These are phyloP conservation scores for Beauveria pseudobassiana DNA, from an alignment of 2,329 filamentous ascomycete species.

Conservation along the genomic window DNA sequence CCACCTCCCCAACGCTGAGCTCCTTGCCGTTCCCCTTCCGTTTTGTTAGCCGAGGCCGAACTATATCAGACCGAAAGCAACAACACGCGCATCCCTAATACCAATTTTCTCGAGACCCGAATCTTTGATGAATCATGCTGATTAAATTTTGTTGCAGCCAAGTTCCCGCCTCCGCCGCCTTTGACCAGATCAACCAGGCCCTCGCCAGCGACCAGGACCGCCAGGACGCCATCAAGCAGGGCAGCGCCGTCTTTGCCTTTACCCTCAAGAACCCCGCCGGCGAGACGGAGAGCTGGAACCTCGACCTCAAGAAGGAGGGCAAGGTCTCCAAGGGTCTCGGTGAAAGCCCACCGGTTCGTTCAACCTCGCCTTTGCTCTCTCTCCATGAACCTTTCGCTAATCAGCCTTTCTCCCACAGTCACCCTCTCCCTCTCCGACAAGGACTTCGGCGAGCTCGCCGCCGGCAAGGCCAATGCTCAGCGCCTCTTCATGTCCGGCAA, in stretches of 20 bases:
- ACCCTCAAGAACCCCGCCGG: conserved; percentile 81
- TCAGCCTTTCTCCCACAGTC: conserved; percentile 43
- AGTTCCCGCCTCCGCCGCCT: conserved; percentile 83
- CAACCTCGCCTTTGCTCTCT: conserved; percentile 48
- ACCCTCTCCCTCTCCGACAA: conserved; percentile 78
- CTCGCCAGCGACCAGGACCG: conserved; percentile 66
- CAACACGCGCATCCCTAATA: background rate
- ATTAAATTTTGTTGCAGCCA: conserved; percentile 45
- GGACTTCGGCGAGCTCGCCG: conserved; percentile 77
- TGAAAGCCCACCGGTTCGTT: conserved; percentile 74
- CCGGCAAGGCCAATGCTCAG: conserved; percentile 89
- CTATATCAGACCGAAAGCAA: too few species aligned
- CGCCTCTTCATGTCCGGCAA: conserved; percentile 96
- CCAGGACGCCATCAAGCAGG: conserved; percentile 85
- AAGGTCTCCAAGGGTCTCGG: conserved; percentile 70
- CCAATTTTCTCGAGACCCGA: background rate
- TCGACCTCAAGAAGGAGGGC: conserved; percentile 89
- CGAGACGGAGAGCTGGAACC: conserved; percentile 80
- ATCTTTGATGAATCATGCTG: background rate
- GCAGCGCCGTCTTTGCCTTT: conserved; percentile 82
- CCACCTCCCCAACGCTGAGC: background rate
- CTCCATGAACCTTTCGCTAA: too few species aligned
- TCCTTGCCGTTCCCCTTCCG: background rate
- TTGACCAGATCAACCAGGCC: conserved; percentile 74
- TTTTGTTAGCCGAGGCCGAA: background rate